Evolutionary conservation across 78 protist genomes (phyloP), one percentile per base, ranked within the genome.

Genomic region (Isochrysis galbana): DNA sequence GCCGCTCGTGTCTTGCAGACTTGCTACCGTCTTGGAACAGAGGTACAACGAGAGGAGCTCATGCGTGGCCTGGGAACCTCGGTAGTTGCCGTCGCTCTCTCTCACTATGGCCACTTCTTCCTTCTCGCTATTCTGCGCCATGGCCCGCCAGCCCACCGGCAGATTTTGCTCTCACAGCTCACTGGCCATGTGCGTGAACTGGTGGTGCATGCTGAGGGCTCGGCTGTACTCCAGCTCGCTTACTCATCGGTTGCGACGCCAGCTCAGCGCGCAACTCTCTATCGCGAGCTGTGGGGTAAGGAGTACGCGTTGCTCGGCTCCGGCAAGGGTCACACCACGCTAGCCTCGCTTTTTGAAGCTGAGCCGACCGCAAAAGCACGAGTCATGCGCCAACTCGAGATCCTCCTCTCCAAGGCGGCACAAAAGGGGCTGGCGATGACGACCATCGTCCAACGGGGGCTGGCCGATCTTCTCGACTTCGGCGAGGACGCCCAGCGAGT

Each of bases 261-360:
- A 2, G 4, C 23, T 23, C 74, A 61, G 74, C 74, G 74, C 74
- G 26, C 10, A 23, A 2, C 74, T 32, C 21, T 77, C 47, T 77
- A 39, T 46, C 84, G 84, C 44, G 84, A 36, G 84, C 84, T 77
- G 19, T 77, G 84, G 84, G 84, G 47, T 46, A 77, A 39, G n/a
- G 84, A 77, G 26, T 36, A 39, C 3, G 84, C 47, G 47, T 1
- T 77, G 45, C 84, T 70, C n/a, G 42, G 80, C 80, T 32, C 41
- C 36, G 41, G 34, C 42, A 10, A 19, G 36, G 80, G 1, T 2
- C 41, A 34, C 17, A 3, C 29, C 41, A 10, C 80, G 5, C 80
- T 4, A 14, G 41, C 29, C 34, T 19, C 80, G 4, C 3, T 61
- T 7, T 61, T 61, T 21, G 74, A 3, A 32, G 74, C 74, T 23